Percentiles rank a stretch among this genome's conserved stretches.
phyloP scores from a whole-genome alignment of 495 filamentous ascomycete species.

The Trichocladium uniseriatum region DNA sequence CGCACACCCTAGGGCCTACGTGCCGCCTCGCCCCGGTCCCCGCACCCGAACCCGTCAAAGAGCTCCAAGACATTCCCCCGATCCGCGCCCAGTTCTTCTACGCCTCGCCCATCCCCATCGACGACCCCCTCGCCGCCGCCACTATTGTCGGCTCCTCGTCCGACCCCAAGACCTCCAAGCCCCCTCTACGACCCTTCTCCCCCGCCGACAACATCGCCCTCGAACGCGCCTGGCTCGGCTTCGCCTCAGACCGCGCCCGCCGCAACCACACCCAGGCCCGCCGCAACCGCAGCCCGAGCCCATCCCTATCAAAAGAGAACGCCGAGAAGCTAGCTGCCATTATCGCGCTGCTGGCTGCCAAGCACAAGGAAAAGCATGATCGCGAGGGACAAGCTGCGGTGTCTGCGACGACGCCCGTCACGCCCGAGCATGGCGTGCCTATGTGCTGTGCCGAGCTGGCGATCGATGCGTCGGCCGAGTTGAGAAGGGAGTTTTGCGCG shows the following conservation, averaged over 20 bases:
- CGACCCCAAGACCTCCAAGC: slow-evolving; percentile 46
- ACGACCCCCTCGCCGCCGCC: slow-evolving; percentile 67
- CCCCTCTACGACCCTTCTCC: slow-evolving; percentile 71
- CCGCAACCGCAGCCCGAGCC: slow-evolving; percentile 21
- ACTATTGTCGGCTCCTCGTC: slow-evolving; percentile 43
- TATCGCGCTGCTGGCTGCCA: slow-evolving; percentile 33
- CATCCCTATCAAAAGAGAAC: slow-evolving; percentile 29
- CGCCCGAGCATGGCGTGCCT: slow-evolving; percentile 7
- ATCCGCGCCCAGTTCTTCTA: slow-evolving; percentile 74
- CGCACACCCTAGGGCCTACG: slow-evolving; percentile 31
- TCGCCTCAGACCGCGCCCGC: slow-evolving; percentile 38
- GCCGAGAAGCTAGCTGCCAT: slow-evolving; percentile 35
- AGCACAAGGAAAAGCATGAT: slow-evolving; percentile 27
- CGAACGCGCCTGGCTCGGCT: slow-evolving; percentile 59
- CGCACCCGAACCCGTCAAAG: slow-evolving; percentile 20
- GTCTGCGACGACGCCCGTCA: background rate
- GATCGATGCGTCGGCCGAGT: slow-evolving; percentile 34
- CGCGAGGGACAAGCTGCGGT: slow-evolving; percentile 24
- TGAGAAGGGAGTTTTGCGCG: slow-evolving; percentile 38
- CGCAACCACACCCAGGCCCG: slow-evolving; percentile 32
- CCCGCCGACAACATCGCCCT: slow-evolving; percentile 62
- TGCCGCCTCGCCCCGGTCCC: slow-evolving; percentile 36
- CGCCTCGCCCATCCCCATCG: slow-evolving; percentile 63
- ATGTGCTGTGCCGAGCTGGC: slow-evolving; percentile 36
- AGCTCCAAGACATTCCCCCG: slow-evolving; percentile 40